Conservation (phyloP, 495 filamentous ascomycete species). For the Penicillium malachiteum region DNA sequence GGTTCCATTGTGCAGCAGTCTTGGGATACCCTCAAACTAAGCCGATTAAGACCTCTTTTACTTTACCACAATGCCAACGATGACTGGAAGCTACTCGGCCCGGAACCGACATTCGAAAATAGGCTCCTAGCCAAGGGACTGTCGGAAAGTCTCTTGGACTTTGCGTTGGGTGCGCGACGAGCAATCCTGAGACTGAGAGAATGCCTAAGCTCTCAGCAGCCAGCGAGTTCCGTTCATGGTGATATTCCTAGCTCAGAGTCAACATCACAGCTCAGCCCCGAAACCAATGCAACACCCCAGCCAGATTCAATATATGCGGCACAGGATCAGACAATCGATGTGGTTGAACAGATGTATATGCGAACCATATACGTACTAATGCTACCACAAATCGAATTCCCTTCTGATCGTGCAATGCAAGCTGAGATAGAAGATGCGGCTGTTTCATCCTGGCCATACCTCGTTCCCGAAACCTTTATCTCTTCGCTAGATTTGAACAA, state of each 20-base stretch:
- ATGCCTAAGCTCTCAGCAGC: neutral
- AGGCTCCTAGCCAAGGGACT: neutral
- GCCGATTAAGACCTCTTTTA: conserved; percentile 19
- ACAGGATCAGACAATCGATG: conserved; percentile 16
- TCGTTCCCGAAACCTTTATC: conserved; percentile 20
- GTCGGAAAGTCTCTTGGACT: conserved; percentile 7
- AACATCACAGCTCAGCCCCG: neutral
- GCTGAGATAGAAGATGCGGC: conserved; percentile 33
- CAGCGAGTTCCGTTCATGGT: neutral
- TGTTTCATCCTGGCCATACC: conserved; percentile 21
- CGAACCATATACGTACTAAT: conserved; percentile 25
- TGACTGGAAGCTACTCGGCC: conserved; percentile 18
- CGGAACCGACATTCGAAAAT: neutral
- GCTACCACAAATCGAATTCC: conserved; percentile 14
- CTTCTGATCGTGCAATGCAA: conserved; percentile 19
- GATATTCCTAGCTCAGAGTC: neutral
- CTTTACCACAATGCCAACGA: conserved; percentile 19
- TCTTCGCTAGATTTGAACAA: conserved; percentile 12
- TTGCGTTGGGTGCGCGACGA: conserved; percentile 11
- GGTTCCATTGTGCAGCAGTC: conserved; percentile 14
- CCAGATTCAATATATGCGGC: neutral
- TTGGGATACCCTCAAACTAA: conserved; percentile 19
- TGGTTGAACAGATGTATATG: conserved; percentile 34
- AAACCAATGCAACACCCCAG: neutral
- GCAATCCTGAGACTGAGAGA: conserved; percentile 9